These are phyloP conservation scores for Pistacia atlantica DNA, from an alignment of 345 rosid species.

Conservation along the genomic window DNA sequence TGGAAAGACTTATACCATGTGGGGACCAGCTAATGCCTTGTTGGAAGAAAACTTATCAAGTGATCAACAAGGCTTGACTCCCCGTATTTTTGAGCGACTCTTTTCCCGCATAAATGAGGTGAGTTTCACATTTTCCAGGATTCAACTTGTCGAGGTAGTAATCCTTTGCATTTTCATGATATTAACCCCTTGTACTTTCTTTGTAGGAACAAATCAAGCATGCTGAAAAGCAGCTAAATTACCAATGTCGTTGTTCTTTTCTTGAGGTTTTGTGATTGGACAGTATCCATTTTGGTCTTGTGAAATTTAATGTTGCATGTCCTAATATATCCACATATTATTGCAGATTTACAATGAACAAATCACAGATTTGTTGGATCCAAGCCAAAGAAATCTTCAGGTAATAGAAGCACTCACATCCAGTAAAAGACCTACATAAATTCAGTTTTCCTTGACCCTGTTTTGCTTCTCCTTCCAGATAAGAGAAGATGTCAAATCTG, in stretches of 20 bases:
- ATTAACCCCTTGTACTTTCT: conserved; percentile 11
- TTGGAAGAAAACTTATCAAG: conserved; percentile 57
- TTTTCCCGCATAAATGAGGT: conserved; percentile 91
- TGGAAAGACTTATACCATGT: conserved; percentile 96
- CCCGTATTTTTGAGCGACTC: conserved; percentile 81
- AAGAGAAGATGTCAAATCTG: conserved; percentile 94
- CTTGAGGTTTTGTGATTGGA: conserved; percentile 66
- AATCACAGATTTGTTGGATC: conserved; percentile 97
- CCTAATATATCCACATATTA: conserved; percentile 26
- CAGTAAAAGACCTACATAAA: background rate
- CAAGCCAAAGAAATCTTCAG: conserved; percentile 84
- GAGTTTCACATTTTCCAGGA: conserved; percentile 21
- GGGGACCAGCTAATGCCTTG: conserved; percentile 94
- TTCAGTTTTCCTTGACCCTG: conserved; percentile 15
- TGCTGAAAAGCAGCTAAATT: conserved; percentile 77
- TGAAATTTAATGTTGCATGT: background rate
- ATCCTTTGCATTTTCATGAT: conserved; percentile 10
- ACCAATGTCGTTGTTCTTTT: conserved; percentile 96
- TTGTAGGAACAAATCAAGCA: conserved; percentile 89
- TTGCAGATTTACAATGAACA: conserved; percentile 98
- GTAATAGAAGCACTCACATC: conserved; percentile 34
- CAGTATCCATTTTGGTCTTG: conserved; percentile 8
- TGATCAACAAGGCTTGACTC: conserved; percentile 90
- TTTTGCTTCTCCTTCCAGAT: conserved; percentile 46
- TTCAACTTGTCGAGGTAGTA: conserved; percentile 6